A percentile compares a stretch with the other conserved stretches of the same genome.
Conservation (phyloP, 139 green algal genomes). For the Tetradesmus lagerheimii region DNA sequence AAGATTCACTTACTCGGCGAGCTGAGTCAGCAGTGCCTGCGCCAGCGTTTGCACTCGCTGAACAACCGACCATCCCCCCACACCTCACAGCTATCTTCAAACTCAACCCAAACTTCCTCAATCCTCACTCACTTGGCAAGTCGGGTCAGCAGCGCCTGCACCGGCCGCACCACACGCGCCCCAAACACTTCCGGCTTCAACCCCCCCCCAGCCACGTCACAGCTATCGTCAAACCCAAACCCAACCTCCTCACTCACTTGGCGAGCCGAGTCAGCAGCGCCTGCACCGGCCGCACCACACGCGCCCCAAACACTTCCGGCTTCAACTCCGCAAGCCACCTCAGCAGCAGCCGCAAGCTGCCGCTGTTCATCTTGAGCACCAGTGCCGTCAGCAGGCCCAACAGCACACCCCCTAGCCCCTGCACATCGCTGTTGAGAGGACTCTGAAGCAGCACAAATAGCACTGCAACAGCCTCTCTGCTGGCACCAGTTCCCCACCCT, state of each 20-base stretch:
- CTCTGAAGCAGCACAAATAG: conserved; percentile 54
- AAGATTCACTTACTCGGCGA: too few species aligned
- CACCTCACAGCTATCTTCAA: neutral
- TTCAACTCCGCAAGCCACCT: conserved; percentile 66
- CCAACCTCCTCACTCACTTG: too few species aligned
- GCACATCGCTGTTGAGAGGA: conserved; percentile 61
- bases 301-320: conserved; percentile 68
- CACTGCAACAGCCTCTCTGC: neutral
- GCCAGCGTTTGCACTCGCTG: too few species aligned
- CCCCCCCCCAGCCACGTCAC: conserved; percentile 57
- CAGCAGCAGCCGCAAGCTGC: conserved; percentile 43
- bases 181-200: conserved; percentile 73
- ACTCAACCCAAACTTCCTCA: too few species aligned
- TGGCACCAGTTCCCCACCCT: neutral
- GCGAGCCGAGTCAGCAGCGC: neutral
- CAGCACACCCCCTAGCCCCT: conserved; percentile 28
- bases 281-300: conserved; percentile 59
- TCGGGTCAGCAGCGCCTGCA: neutral
- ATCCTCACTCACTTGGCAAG: neutral
- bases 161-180: conserved; percentile 61
- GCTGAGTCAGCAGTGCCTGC: too few species aligned
- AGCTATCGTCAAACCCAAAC: too few species aligned
- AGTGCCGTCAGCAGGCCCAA: conserved; percentile 62
- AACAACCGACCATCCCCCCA: too few species aligned
- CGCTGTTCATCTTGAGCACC: conserved; percentile 48